A percentile compares a stretch with the other conserved stretches of the same genome.
These are phyloP conservation scores for Pseudozyma thailandica DNA, from an alignment of 1,284 basidiomycete genomes.

Conservation along the genomic window DNA sequence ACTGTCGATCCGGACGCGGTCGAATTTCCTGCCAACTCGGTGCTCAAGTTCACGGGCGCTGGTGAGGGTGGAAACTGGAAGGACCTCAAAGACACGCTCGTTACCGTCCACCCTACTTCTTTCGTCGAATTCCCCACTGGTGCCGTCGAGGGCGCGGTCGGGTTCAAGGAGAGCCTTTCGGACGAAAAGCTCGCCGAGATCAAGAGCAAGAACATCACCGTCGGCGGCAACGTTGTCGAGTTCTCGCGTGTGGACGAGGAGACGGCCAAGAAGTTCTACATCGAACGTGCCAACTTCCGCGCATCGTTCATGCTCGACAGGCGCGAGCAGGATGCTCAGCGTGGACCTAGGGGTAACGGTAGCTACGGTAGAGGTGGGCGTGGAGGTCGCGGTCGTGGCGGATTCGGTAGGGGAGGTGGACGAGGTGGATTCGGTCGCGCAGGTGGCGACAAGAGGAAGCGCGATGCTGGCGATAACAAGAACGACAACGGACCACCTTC, in stretches of 20 bases:
- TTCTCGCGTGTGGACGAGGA: constrained; percentile 71
- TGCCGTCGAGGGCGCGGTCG: constrained; percentile 69
- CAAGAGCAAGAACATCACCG: constrained; percentile 68
- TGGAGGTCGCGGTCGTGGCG: constrained; percentile 66
- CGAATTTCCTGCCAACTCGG: constrained; percentile 75
- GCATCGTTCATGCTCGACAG: constrained; percentile 70
- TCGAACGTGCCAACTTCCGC: constrained; percentile 75
- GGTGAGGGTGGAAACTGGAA: constrained; percentile 70
- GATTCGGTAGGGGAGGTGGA: constrained; percentile 63
- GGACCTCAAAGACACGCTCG: constrained; percentile 70
- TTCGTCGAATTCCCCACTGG: constrained; percentile 63
- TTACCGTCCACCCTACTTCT: constrained; percentile 57
- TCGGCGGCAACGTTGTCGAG: constrained; percentile 68
- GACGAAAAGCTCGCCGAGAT: constrained; percentile 70
- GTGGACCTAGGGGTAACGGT: constrained; percentile 69
- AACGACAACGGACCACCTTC: constrained; percentile 33
- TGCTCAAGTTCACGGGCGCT: constrained; percentile 75
- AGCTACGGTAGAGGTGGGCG: constrained; percentile 65
- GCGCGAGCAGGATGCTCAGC: constrained; percentile 58
- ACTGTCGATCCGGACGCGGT: constrained; percentile 78
- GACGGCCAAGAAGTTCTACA: constrained; percentile 79
- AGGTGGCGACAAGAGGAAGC: constrained; percentile 17
- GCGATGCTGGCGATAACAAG: constrained; percentile 21
- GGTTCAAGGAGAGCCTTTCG: constrained; percentile 69
- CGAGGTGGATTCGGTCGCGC: constrained; percentile 59